Percentiles rank a stretch among this genome's conserved stretches.
Evolutionary conservation across 352 stramenopile species (phyloP).

Genomic region (Pythium dissotocum): DNA sequence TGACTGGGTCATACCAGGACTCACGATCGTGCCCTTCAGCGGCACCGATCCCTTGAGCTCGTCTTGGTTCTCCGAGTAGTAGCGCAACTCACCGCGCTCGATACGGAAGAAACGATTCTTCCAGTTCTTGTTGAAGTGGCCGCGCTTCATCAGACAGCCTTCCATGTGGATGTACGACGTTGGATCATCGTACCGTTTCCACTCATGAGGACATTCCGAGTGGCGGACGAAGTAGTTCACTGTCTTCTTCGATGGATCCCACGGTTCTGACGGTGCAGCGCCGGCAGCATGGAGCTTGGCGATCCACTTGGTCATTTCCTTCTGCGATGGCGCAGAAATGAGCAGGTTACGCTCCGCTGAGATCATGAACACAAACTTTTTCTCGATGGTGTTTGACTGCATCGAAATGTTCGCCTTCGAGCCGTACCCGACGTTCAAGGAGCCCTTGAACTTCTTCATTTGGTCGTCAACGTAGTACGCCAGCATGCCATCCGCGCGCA

Average conservation of each 20-base stretch:
- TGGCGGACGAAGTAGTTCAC: conserved; percentile 84
- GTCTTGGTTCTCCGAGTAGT: conserved; percentile 84
- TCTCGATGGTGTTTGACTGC: conserved; percentile 80
- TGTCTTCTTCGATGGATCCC: conserved; percentile 78
- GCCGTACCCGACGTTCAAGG: conserved; percentile 70
- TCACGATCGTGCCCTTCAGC: conserved; percentile 81
- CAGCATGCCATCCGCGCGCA: conserved; percentile 77
- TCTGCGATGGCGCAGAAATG: conserved; percentile 74
- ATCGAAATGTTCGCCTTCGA: conserved; percentile 80
- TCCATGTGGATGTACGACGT: conserved; percentile 89
- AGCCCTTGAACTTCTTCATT: conserved; percentile 75
- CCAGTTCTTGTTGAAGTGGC: conserved; percentile 88
- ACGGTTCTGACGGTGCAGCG: conserved; percentile 62
- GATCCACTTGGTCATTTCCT: conserved; percentile 86
- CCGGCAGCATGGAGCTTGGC: conserved; percentile 69
- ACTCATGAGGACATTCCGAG: conserved; percentile 72
- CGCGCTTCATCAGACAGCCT: conserved; percentile 78
- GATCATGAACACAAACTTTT: conserved; percentile 84
- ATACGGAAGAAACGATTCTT: conserved; percentile 89
- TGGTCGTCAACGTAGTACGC: conserved; percentile 81
- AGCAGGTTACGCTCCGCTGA: conserved; percentile 76
- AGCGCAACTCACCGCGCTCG: conserved; percentile 74
- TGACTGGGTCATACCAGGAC: conserved; percentile 78
- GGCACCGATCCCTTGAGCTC: conserved; percentile 70
- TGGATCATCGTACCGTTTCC: conserved; percentile 85